phyloP scores from a whole-genome alignment of 2,329 filamentous ascomycete species.

The Paradendryphiella salina region DNA sequence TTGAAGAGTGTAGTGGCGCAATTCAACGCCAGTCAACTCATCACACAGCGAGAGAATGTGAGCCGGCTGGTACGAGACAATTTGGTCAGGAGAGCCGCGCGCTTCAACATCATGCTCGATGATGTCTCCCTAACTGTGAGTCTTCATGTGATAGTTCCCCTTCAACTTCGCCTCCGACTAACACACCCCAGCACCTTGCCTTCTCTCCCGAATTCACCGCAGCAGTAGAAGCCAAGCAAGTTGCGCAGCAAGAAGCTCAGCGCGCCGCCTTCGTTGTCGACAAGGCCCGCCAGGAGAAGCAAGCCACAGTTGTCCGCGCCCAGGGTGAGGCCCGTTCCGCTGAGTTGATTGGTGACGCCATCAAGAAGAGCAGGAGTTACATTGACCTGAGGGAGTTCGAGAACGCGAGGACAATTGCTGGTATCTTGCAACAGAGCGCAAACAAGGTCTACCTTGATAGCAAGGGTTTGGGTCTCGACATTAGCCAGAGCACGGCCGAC shows the following conservation, averaged over 20 bases:
- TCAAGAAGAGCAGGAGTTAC: slow-evolving; percentile 99
- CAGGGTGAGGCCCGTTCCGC: slow-evolving; percentile 99
- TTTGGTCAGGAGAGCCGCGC: slow-evolving; percentile 82
- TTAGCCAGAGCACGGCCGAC: slow-evolving; percentile 55
- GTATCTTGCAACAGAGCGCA: slow-evolving; percentile 81
- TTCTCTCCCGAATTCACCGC: slow-evolving; percentile 72
- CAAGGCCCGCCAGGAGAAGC: slow-evolving; percentile 99
- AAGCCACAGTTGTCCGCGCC: slow-evolving; percentile 96
- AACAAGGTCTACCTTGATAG: slow-evolving; percentile 95
- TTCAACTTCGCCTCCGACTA: slow-evolving; percentile 19
- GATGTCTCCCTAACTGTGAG: slow-evolving; percentile 92
- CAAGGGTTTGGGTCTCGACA: slow-evolving; percentile 88
- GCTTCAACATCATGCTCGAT: slow-evolving; percentile 96
- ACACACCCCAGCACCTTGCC: slow-evolving; percentile 60
- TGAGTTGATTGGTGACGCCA: slow-evolving; percentile 96
- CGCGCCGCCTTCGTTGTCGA: slow-evolving; percentile 96
- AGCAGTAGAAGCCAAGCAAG: slow-evolving; percentile 70
- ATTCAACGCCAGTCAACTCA: slow-evolving; percentile 97
- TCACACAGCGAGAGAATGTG: slow-evolving; percentile 98
- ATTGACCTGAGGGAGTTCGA: slow-evolving; percentile 98
- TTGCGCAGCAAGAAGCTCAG: slow-evolving; percentile 88
- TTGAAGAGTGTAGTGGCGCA: slow-evolving; percentile 98
- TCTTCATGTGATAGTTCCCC: slow-evolving; percentile 30
- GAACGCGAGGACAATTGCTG: slow-evolving; percentile 88
- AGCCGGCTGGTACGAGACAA: slow-evolving; percentile 90